Conservation (phyloP, 495 filamentous ascomycete genomes). For the Tuber brumale region DNA sequence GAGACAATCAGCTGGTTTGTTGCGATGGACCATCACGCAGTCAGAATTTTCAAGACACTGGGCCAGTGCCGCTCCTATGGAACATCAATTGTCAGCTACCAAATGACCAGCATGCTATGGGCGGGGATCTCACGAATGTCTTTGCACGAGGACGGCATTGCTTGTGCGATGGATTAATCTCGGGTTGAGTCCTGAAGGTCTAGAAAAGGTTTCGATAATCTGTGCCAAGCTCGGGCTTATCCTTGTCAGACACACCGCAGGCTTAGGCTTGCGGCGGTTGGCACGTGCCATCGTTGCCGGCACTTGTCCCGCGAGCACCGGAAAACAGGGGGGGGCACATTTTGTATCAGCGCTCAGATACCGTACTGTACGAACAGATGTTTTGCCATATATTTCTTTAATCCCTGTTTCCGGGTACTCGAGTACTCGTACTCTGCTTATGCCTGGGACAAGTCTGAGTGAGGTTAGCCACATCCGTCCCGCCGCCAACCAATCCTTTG, state of each 20-base stretch:
- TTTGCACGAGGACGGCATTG: constrained; percentile 92
- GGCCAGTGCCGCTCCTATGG: constrained; percentile 76
- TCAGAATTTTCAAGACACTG: constrained; percentile 91
- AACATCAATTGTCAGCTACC: constrained; percentile 18
- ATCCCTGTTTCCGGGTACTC: no score
- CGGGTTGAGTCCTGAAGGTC: neutral
- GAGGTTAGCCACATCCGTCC: neutral
- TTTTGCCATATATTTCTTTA: no score
- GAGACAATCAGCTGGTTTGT: constrained; percentile 80
- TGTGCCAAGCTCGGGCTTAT: neutral
- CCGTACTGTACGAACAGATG: no score
- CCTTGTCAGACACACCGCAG: neutral
- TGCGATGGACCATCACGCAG: constrained; percentile 84
- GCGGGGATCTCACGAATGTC: constrained; percentile 68
- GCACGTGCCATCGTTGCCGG: neutral
- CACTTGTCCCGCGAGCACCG: neutral
- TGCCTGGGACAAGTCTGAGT: neutral
- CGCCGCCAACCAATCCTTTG: neutral
- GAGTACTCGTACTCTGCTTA: no score
- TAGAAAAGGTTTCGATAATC: neutral
- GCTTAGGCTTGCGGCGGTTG: neutral
- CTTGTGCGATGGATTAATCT: constrained; percentile 21
- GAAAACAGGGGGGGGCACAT: no score
- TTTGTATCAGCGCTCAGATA: no score
- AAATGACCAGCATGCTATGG: constrained; percentile 12